Evolutionary conservation across 129 eudicot species (phyloP).

Genomic region (Flaveria sonorensis): DNA sequence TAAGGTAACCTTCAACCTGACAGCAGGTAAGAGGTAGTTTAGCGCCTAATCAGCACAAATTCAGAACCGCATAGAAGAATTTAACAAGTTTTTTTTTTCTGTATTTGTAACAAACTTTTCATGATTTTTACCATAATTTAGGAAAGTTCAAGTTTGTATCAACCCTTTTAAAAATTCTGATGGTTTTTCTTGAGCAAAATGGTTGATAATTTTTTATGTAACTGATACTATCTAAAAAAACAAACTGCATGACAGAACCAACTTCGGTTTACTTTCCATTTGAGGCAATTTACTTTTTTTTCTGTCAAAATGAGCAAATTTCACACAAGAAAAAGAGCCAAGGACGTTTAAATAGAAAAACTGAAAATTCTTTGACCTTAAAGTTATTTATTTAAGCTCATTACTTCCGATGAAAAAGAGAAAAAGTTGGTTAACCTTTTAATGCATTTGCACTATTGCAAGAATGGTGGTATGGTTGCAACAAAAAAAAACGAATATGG

Average conservation of each 20-base stretch:
- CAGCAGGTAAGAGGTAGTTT: background rate
- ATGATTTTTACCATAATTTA: background rate
- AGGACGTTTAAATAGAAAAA: background rate
- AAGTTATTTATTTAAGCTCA: background rate
- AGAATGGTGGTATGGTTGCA: background rate
- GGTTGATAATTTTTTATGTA: background rate
- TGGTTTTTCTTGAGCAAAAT: background rate
- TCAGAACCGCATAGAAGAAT: background rate
- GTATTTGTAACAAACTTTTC: background rate
- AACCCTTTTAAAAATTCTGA: background rate
- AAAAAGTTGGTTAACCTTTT: background rate
- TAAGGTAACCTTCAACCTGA: too few species aligned
- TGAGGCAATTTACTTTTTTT: background rate
- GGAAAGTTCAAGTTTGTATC: background rate
- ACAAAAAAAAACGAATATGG: background rate
- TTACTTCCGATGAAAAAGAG: background rate
- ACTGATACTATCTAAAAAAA: too few species aligned
- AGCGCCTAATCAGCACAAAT: background rate
- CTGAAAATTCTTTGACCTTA: background rate
- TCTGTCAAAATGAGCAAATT: background rate
- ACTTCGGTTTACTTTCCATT: background rate
- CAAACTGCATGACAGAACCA: background rate
- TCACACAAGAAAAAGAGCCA: background rate
- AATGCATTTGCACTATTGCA: background rate
- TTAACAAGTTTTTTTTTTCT: background rate